Evolutionary conservation across 331 rosid species (phyloP).

Genomic region (Malus hybrid): DNA sequence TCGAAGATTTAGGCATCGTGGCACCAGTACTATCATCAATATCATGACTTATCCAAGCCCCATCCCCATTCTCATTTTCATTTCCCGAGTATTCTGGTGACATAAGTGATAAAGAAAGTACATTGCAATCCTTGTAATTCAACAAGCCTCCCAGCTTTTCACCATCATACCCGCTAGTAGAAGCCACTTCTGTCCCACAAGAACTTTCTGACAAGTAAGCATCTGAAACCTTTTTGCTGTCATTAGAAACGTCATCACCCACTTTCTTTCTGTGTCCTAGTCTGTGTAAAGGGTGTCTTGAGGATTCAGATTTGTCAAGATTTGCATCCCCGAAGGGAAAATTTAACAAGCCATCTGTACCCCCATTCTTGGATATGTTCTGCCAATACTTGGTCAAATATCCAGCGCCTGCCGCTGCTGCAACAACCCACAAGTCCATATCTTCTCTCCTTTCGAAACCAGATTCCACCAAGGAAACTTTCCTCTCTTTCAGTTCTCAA

Average conservation of each 20-base stretch:
- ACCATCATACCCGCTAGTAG: constrained; percentile 28
- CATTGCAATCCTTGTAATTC: constrained; percentile 23
- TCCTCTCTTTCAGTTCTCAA: constrained; percentile 19
- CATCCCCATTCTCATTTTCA: constrained; percentile 23
- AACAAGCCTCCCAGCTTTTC: constrained; percentile 18
- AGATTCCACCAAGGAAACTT: constrained; percentile 24
- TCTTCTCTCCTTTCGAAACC: constrained; percentile 30
- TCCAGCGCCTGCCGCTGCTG: constrained; percentile 73
- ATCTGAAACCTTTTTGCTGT: constrained; percentile 19
- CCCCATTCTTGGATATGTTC: constrained; percentile 27
- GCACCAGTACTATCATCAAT: constrained; percentile 16
- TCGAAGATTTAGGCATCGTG: constrained; percentile 9
- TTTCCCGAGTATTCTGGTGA: constrained; percentile 19
- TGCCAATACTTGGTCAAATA: constrained; percentile 66
- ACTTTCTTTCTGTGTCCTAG: constrained; percentile 10
- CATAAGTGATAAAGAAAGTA: constrained; percentile 30
- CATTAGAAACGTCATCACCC: constrained; percentile 26
- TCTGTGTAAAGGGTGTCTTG: constrained; percentile 17
- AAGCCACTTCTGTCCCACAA: constrained; percentile 28
- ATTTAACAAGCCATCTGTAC: constrained; percentile 20
- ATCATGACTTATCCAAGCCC: constrained; percentile 16
- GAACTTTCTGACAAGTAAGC: constrained; percentile 22
- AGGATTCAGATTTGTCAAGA: constrained; percentile 28
- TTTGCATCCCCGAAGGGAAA: constrained; percentile 37
- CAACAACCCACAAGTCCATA: constrained; percentile 85